phyloP scores from a whole-genome alignment of 2,329 filamentous ascomycete genomes.

The Stemphylium vesicarium region DNA sequence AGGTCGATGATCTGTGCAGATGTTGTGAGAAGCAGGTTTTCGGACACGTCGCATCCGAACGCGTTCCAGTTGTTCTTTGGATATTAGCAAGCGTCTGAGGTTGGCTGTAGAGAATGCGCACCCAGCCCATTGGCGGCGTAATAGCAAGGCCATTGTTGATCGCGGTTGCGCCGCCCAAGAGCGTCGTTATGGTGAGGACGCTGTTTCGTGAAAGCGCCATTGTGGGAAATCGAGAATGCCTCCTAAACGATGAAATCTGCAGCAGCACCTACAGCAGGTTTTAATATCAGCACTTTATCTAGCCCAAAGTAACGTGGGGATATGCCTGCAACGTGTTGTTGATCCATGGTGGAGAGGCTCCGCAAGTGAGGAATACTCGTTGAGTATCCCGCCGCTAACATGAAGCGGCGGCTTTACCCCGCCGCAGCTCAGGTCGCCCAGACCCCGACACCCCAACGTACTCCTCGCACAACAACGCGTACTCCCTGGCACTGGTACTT shows the following conservation, averaged over 20 bases:
- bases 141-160: slow-evolving; percentile 34
- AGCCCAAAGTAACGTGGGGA: not conserved
- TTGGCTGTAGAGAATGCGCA: not conserved
- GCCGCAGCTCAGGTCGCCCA: not conserved
- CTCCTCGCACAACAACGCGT: too few relatives aligned
- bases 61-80: slow-evolving; percentile 35
- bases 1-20: slow-evolving; percentile 30
- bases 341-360: slow-evolving; percentile 2
- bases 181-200: slow-evolving; percentile 15
- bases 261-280: slow-evolving; percentile 4
- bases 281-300: slow-evolving; percentile 1
- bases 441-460: not conserved
- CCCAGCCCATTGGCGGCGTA: slow-evolving; percentile 34
- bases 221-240: not conserved
- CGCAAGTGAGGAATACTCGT: slow-evolving; percentile 15
- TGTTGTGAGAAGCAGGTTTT: slow-evolving; percentile 35
- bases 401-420: not conserved
- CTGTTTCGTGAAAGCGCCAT: slow-evolving; percentile 20
- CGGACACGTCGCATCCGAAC: slow-evolving; percentile 37
- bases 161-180: slow-evolving; percentile 24
- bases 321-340: not conserved
- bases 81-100: not conserved
- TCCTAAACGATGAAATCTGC: not conserved
- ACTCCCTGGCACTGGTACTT: not conserved
- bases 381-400: slow-evolving; percentile 30